Evolutionary conservation across 805 yeast genomes (phyloP), one percentile per base, ranked within the genome.

Genomic region (Metschnikowia reukaufii): DNA sequence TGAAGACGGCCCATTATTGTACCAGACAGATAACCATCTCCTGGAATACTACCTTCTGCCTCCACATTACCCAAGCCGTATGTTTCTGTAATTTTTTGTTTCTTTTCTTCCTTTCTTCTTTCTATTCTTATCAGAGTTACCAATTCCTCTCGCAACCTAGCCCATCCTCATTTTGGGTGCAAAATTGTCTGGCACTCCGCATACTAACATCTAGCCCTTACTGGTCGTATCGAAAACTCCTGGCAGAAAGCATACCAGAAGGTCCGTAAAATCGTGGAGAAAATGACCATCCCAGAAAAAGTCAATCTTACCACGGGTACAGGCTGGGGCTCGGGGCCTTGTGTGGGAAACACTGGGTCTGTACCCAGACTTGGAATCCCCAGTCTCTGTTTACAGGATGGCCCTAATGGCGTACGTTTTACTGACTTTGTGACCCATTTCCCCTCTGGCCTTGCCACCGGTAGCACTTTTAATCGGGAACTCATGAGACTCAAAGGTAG

Each of bases 251-350:
- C 86, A 1, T 81, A 73, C 58, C 74, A 70, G 15, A 76, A 76
- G 44, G 86, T 86, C 2, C 65, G 79, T 49, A 75, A 70, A 45
- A 59, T 81, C 25, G 84, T 81, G 15, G 75, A 76, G 45, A 76
- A 75, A 50, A 76, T 82, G 79, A 70, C 84, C 4, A 72, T 77
- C 32, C 64, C 73, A 15, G 87, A 82, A 57, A 82, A 81, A 54
- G 84, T 79, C 21, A 82, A 82, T 57, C 62, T 82, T 41, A 82
- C 86, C 6, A 77, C 84, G 3, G 86, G 86, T 15, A 79, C 81
- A 12, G 83, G 83, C 16, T 80, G 83, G 79, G 81, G 81, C 1
- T 70, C 79, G 23, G 84, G 84, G 5, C 82, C 82, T 2, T 78
- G 84, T 58, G 70, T 79, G 29, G 86, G 85, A 1, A 82, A 81